These are phyloP conservation scores for Euptelea pleiosperma DNA, from an alignment of 164 flowering plant species.

Conservation along the genomic window DNA sequence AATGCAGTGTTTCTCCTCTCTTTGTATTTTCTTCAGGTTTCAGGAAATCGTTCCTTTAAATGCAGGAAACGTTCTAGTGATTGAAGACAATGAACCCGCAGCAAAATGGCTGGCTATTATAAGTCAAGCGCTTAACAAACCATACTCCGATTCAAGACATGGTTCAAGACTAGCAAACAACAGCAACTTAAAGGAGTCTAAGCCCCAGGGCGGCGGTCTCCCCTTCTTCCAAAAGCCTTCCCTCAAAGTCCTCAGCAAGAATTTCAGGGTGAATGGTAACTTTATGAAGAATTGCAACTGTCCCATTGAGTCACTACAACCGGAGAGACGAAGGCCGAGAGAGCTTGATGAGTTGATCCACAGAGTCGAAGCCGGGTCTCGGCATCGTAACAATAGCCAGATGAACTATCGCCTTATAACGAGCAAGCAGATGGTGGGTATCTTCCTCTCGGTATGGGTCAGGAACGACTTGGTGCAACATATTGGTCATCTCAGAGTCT, in stretches of 20 bases:
- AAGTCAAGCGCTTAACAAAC: slow-evolving; percentile 70
- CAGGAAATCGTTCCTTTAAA: slow-evolving; percentile 95
- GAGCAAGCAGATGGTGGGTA: slow-evolving; percentile 96
- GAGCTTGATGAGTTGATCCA: background rate
- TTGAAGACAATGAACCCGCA: slow-evolving; percentile 91
- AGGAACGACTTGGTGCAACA: slow-evolving; percentile 63
- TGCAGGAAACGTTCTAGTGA: slow-evolving; percentile 86
- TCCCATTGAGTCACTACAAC: slow-evolving; percentile 27
- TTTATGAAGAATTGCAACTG: slow-evolving; percentile 83
- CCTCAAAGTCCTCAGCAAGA: slow-evolving; percentile 63
- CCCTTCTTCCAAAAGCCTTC: slow-evolving; percentile 68
- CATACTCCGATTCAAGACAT: slow-evolving; percentile 26
- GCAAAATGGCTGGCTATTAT: slow-evolving; percentile 82
- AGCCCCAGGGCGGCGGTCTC: slow-evolving; percentile 23
- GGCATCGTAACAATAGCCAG: no score
- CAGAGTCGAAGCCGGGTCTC: slow-evolving; percentile 7
- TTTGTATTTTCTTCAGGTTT: slow-evolving; percentile 51
- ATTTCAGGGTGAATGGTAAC: slow-evolving; percentile 44
- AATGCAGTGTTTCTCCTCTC: slow-evolving; percentile 2
- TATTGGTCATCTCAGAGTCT: slow-evolving; percentile 72
- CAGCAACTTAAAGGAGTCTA: slow-evolving; percentile 22
- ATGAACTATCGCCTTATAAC: slow-evolving; percentile 52
- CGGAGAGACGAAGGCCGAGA: slow-evolving; percentile 14
- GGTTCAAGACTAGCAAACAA: slow-evolving; percentile 17
- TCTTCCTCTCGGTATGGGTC: slow-evolving; percentile 84